Evolutionary conservation across 306 rosid species (phyloP), one percentile per base, ranked within the genome.

Genomic region (Lathyrus oleraceus): DNA sequence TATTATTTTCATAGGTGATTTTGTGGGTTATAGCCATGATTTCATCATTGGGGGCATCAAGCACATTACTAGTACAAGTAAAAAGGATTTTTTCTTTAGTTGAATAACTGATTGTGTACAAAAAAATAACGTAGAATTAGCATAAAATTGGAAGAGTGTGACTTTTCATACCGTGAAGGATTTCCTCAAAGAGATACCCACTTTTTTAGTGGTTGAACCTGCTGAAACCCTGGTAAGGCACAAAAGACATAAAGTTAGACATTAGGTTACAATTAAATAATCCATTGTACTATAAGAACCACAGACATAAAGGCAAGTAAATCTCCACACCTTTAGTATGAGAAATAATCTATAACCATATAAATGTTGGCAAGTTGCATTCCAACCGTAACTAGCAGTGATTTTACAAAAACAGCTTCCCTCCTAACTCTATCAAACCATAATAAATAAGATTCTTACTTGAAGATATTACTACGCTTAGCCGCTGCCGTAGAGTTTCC

Each of bases 81-180:
- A 57, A 16, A 80, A 30, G 30, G 44, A 38, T 57, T 56, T 36
- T 13, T 17, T 5, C 23, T 65, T 60, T n/a, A 48, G n/a, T 67
- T 39, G 60, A 70, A 70, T 5, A 61, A 21, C 69, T 70, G 25
- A 57, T 35, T 53, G 42, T 10, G 42, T 60, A 21, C 39, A 66
- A 10, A 17, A 10, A 44, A 23, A 16, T 0, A 54, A n/a, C 30
- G 70, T 20, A 16, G 54, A 35, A 69, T 20, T n/a, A 27, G 47
- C 47, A 53, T 25, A 8, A 65, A 32, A 43, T 27, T 27, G 5
- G 38, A 25, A 48, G 61, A 43, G 32, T 4, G 13, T 35, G 62
- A 70, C 59, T 71, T 52, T 67, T 54, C 82, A 63, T 83, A 92
- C 98, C 91, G 69, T 74, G 54, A 79, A 11, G 44, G 98, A 81